Conservation (phyloP, 441 rosid genomes). For the Hypseocharis bilobata region DNA sequence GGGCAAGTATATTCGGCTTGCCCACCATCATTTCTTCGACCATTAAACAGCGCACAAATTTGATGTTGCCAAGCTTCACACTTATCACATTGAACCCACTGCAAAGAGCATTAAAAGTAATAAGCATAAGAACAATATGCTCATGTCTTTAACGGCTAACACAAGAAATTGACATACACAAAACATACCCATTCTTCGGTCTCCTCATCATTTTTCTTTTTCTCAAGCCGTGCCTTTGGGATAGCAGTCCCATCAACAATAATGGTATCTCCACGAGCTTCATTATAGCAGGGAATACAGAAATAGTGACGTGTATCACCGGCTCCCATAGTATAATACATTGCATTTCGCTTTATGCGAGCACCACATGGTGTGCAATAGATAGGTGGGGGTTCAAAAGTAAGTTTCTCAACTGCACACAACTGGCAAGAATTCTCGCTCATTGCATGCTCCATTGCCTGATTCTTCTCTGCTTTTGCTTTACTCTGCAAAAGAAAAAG, state of each 20-base stretch:
- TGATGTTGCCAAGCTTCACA: constrained; percentile 99
- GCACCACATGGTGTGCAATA: constrained; percentile 94
- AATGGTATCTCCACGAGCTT: constrained; percentile 83
- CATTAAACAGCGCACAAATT: constrained; percentile 95
- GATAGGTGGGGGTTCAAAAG: constrained; percentile 98
- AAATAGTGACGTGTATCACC: constrained; percentile 92
- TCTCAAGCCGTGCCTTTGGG: constrained; percentile 77
- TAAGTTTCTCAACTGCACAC: constrained; percentile 99
- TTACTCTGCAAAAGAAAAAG: constrained; percentile 58
- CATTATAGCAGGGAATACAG: constrained; percentile 96
- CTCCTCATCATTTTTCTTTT: constrained; percentile 99
- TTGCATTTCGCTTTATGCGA: constrained; percentile 95
- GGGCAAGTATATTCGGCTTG: constrained; percentile 99
- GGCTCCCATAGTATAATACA: constrained; percentile 88
- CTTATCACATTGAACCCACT: constrained; percentile 99
- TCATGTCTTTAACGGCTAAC: constrained; percentile 5
- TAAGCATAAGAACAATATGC: constrained; percentile 6
- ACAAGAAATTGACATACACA: constrained; percentile 14
- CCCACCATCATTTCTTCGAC: constrained; percentile 95
- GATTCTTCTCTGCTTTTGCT: constrained; percentile 93
- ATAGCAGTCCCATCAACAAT: constrained; percentile 64
- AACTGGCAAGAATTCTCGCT: constrained; percentile 98
- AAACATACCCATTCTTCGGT: constrained; percentile 94
- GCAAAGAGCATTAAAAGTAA: constrained; percentile 25
- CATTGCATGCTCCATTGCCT: constrained; percentile 97